Percentiles rank a stretch among this genome's conserved stretches.
Evolutionary conservation across 2,329 filamentous ascomycete species (phyloP).

Genomic region (Xylariomycetidae sp.): DNA sequence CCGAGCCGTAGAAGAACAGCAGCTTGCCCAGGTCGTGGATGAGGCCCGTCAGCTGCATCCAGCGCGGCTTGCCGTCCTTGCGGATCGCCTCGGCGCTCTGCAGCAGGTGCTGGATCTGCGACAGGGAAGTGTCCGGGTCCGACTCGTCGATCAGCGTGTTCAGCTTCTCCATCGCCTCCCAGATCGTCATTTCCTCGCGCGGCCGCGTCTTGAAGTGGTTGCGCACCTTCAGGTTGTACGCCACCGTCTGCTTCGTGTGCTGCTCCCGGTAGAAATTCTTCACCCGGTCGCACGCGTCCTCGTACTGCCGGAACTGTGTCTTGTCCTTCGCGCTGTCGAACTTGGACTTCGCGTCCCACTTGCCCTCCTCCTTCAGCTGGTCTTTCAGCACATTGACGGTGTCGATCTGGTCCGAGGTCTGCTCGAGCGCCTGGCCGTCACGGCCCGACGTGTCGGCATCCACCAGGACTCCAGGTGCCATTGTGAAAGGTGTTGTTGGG

Average conservation of each 20-base stretch:
- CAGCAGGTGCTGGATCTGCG: slow-evolving; percentile 83
- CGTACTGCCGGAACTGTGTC: slow-evolving; percentile 74
- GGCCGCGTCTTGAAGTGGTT: slow-evolving; percentile 59
- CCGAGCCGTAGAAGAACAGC: slow-evolving; percentile 73
- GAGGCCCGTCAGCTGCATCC: slow-evolving; percentile 74
- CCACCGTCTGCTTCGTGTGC: slow-evolving; percentile 66
- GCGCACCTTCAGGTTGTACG: slow-evolving; percentile 79
- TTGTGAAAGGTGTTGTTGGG: slow-evolving; percentile 3
- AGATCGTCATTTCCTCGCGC: slow-evolving; percentile 71
- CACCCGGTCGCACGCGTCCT: slow-evolving; percentile 75
- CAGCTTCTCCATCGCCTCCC: slow-evolving; percentile 89
- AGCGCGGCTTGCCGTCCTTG: slow-evolving; percentile 73
- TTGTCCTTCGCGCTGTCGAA: slow-evolving; percentile 76
- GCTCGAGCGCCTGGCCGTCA: slow-evolving; percentile 34
- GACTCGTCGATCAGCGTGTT: slow-evolving; percentile 87
- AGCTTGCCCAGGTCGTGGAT: slow-evolving; percentile 79
- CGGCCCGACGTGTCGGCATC: slow-evolving; percentile 21
- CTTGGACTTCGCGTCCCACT: slow-evolving; percentile 45
- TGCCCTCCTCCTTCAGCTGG: slow-evolving; percentile 30
- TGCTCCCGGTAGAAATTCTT: slow-evolving; percentile 79
- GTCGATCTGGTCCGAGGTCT: slow-evolving; percentile 42
- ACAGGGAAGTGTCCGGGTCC: slow-evolving; percentile 81
- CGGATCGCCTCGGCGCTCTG: slow-evolving; percentile 87
- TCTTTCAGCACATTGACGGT: slow-evolving; percentile 48
- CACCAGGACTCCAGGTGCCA: slow-evolving; percentile 26